phyloP scores from a whole-genome alignment of 352 stramenopile genomes.

The Sclerospora graminicola region DNA sequence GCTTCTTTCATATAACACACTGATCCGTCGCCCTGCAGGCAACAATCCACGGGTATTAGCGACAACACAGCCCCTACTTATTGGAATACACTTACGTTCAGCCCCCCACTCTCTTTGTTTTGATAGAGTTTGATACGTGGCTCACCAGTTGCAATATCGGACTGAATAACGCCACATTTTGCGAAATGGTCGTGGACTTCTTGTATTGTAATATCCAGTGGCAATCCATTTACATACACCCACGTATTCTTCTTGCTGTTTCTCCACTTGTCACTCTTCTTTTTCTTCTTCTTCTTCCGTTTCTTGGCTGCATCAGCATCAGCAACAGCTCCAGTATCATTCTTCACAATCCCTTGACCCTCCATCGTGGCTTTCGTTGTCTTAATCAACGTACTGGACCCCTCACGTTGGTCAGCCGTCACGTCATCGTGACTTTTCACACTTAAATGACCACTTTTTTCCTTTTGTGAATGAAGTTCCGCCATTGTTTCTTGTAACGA shows the following conservation, averaged over 20 bases:
- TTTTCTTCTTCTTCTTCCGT: conserved; percentile 72
- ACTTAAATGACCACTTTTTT: background rate
- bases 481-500: conserved; percentile 38
- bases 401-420: conserved; percentile 11
- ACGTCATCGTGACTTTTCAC: conserved; percentile 32
- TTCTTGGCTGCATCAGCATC: conserved; percentile 27
- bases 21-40: conserved; percentile 84
- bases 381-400: background rate
- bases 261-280: conserved; percentile 76
- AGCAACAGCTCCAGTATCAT: background rate
- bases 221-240: conserved; percentile 94
- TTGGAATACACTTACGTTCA: conserved; percentile 72
- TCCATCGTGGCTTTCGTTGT: background rate
- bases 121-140: conserved; percentile 95
- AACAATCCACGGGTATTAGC: background rate
- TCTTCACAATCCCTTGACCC: background rate
- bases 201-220: conserved; percentile 85
- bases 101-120: conserved; percentile 68
- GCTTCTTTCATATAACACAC: conserved; percentile 94
- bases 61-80: too few species aligned
- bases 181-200: conserved; percentile 91
- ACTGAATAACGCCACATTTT: conserved; percentile 92
- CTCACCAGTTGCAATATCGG: conserved; percentile 87
- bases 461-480: conserved; percentile 12
- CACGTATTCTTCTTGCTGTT: conserved; percentile 86